phyloP scores from a whole-genome alignment of 2,329 filamentous ascomycete genomes.

The Diaporthe citri region DNA sequence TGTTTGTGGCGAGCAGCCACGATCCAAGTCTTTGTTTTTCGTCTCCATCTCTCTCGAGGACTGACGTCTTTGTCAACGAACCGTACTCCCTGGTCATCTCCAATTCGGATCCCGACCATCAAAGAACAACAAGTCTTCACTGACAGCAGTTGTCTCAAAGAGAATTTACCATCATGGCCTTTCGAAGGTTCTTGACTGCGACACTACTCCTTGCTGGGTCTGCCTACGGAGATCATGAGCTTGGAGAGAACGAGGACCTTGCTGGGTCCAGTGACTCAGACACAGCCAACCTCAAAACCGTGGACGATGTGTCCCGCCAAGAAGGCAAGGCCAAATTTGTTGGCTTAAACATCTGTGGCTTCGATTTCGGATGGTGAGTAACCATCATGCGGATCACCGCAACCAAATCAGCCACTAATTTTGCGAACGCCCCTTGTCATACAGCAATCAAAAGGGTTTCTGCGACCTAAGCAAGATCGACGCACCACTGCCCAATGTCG shows the following conservation, averaged over 20 bases:
- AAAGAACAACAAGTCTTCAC: background rate
- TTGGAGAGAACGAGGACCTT: background rate
- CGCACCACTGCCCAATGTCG: background rate
- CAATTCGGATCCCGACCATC: too few relatives aligned
- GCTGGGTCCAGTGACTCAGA: background rate
- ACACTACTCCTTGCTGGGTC: background rate
- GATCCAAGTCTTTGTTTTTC: background rate
- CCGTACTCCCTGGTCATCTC: too few relatives aligned
- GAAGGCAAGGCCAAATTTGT: constrained; percentile 18
- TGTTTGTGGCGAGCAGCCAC: background rate
- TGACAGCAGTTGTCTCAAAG: background rate
- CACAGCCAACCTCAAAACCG: too few relatives aligned
- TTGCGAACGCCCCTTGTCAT: background rate
- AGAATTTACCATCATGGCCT: background rate
- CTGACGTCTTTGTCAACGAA: background rate
- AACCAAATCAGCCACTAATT: background rate
- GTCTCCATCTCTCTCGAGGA: background rate
- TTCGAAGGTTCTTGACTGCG: background rate
- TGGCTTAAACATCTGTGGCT: constrained; percentile 60
- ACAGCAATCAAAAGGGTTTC: constrained; percentile 15
- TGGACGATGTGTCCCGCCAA: too few relatives aligned
- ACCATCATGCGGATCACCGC: too few relatives aligned
- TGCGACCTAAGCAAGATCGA: constrained; percentile 7
- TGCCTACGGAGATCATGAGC: background rate
- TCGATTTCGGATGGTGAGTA: constrained; percentile 58